Evolutionary conservation across 192 early-diverging fungal genomes (phyloP).

Genomic region (Coemansia sp.): DNA sequence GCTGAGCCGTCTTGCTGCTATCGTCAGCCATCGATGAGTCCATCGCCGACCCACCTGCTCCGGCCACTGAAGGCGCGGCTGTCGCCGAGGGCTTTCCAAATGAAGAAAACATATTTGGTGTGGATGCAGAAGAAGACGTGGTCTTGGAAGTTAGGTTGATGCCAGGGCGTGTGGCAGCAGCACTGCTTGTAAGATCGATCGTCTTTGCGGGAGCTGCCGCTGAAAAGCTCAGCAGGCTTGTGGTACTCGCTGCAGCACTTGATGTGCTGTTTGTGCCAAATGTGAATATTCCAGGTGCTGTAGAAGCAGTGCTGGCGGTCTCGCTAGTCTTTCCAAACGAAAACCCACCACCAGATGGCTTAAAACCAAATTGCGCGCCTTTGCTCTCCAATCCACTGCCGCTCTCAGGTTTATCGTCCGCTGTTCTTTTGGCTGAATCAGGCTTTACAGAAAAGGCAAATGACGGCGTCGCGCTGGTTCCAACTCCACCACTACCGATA

Average conservation of each 20-base stretch:
- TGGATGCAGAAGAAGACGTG: conserved; percentile 1
- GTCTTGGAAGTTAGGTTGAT: neutral
- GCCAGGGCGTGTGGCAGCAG: neutral
- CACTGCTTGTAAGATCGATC: conserved; percentile 27
- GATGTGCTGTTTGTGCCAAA: conserved; percentile 13
- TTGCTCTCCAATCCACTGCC: conserved; percentile 2
- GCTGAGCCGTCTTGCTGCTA: neutral
- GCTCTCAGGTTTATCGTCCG: neutral
- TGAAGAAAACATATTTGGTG: conserved; percentile 15
- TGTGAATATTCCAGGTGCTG: conserved; percentile 5
- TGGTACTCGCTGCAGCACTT: neutral
- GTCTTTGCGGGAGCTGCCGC: conserved; percentile 26
- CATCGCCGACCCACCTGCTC: neutral
- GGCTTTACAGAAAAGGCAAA: conserved; percentile 14
- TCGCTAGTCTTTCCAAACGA: conserved; percentile 23
- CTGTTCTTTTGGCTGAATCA: neutral
- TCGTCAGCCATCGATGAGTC: neutral
- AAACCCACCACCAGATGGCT: conserved; percentile 7
- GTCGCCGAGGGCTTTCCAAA: conserved; percentile 14
- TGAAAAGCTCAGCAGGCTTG: conserved; percentile 1
- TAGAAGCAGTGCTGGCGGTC: neutral
- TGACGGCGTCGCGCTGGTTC: neutral
- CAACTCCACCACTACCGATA: neutral
- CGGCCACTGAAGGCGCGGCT: neutral
- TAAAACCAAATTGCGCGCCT: conserved; percentile 7